A percentile compares a stretch with the other conserved stretches of the same genome.
phyloP scores from a whole-genome alignment of 345 rosid genomes.

The Dovyalis caffra region DNA sequence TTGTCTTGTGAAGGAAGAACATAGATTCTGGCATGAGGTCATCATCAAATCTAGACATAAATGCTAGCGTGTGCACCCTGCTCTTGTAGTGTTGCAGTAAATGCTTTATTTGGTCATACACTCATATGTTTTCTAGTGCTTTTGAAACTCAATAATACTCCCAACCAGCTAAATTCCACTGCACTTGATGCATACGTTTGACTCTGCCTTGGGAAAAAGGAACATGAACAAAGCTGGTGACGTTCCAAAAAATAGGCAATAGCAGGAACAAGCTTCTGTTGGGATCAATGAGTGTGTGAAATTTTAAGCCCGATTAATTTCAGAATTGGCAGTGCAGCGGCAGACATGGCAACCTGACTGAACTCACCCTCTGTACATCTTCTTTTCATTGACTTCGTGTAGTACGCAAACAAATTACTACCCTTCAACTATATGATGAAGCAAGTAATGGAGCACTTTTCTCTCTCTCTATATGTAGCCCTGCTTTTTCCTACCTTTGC shows the following conservation, averaged over 20 bases:
- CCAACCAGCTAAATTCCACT: constrained; percentile 25
- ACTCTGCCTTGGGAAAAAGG: constrained; percentile 34
- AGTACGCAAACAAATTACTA: too few relatives aligned
- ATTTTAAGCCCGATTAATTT: too few relatives aligned
- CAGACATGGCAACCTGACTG: too few relatives aligned
- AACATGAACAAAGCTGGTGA: constrained; percentile 20
- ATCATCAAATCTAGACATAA: constrained; percentile 65
- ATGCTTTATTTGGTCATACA: constrained; percentile 50
- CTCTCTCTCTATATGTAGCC: neutral
- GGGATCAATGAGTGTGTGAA: neutral
- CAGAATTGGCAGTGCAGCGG: too few relatives aligned
- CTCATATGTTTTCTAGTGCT: constrained; percentile 35
- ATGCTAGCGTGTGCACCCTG: constrained; percentile 65
- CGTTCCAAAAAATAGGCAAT: constrained; percentile 9
- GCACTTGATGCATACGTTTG: constrained; percentile 41
- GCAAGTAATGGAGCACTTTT: too few relatives aligned
- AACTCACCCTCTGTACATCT: too few relatives aligned
- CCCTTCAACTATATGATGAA: too few relatives aligned
- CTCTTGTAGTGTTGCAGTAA: constrained; percentile 33
- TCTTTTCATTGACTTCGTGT: too few relatives aligned
- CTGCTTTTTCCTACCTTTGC: neutral
- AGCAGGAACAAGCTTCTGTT: constrained; percentile 5
- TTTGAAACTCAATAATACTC: constrained; percentile 26
- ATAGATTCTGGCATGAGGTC: constrained; percentile 66
- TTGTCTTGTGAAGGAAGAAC: constrained; percentile 53